Evolutionary conservation across 1,139 yeast species (phyloP).

Genomic region (Kodamaea arcana): DNA sequence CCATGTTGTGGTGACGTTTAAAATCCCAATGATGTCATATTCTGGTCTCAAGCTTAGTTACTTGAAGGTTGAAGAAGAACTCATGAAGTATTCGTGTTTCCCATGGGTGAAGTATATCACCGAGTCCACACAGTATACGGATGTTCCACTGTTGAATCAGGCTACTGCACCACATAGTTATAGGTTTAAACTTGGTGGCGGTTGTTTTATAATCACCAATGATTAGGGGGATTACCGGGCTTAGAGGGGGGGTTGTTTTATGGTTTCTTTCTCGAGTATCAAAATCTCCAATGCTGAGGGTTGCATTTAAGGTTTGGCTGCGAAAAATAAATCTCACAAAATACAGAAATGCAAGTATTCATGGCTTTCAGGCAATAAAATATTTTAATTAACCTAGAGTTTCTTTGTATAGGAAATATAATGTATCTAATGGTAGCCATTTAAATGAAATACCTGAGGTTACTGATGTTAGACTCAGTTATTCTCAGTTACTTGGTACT

Average conservation of each 20-base stretch:
- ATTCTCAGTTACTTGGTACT: no score
- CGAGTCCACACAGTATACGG: slow-evolving; percentile 14
- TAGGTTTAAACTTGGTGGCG: slow-evolving; percentile 27
- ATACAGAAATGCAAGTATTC: no score
- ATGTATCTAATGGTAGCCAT: no score
- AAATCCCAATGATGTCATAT: slow-evolving; percentile 41
- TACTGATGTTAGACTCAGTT: no score
- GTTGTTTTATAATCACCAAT: slow-evolving; percentile 14
- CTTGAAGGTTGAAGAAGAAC: slow-evolving; percentile 39
- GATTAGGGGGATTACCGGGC: background rate
- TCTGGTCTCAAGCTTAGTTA: slow-evolving; percentile 41
- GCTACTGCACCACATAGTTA: slow-evolving; percentile 15
- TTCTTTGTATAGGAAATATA: no score
- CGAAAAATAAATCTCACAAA: background rate
- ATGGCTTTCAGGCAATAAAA: no score
- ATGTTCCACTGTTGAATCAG: background rate
- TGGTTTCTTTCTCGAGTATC: no score
- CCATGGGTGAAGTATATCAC: slow-evolving; percentile 48
- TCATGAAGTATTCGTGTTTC: slow-evolving; percentile 41
- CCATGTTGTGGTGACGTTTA: slow-evolving; percentile 30
- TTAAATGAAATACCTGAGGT: no score
- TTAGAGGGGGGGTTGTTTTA: no score
- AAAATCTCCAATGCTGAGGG: no score
- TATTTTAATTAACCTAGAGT: no score
- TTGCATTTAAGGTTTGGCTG: background rate